Percentiles rank a stretch among this genome's conserved stretches.
Evolutionary conservation across 352 stramenopile species (phyloP).

Genomic region (Sclerospora graminicola): DNA sequence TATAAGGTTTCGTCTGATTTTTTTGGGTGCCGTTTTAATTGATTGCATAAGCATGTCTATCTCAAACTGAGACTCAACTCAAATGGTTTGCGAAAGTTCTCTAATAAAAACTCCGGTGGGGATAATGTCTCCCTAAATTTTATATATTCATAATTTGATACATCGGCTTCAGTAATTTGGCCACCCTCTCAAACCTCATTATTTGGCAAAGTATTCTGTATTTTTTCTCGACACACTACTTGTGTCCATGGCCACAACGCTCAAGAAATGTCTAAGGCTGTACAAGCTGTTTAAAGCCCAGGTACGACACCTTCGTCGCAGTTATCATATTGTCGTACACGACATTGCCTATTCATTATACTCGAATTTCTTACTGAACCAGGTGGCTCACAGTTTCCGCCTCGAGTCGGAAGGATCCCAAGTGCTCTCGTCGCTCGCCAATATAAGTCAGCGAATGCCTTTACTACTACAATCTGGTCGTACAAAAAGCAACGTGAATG

Average conservation of each 20-base stretch:
- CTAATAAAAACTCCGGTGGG: too few relatives aligned
- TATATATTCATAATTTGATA: too few relatives aligned
- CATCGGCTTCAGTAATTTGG: too few relatives aligned
- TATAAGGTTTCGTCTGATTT: too few relatives aligned
- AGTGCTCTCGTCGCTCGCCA: conserved; percentile 58
- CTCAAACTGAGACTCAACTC: too few relatives aligned
- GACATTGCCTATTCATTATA: neutral
- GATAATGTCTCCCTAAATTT: too few relatives aligned
- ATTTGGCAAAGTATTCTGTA: too few relatives aligned
- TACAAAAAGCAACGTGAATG: neutral
- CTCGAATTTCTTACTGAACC: conserved; percentile 1
- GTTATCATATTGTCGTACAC: neutral
- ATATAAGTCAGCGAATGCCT: conserved; percentile 50
- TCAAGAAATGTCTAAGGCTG: conserved; percentile 54
- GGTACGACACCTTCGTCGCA: conserved; percentile 13
- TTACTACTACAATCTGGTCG: conserved; percentile 18
- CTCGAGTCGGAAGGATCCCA: conserved; percentile 55
- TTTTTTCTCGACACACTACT: too few relatives aligned
- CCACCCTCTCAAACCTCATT: too few relatives aligned
- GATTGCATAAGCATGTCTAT: too few relatives aligned
- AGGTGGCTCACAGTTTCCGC: conserved; percentile 35
- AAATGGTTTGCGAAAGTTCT: too few relatives aligned
- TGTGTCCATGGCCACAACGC: conserved; percentile 33
- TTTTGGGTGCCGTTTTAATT: too few relatives aligned
- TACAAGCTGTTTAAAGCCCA: conserved; percentile 57